These are phyloP conservation scores for Roridomyces roridus DNA, from an alignment of 768 basidiomycete species.

Conservation along the genomic window DNA sequence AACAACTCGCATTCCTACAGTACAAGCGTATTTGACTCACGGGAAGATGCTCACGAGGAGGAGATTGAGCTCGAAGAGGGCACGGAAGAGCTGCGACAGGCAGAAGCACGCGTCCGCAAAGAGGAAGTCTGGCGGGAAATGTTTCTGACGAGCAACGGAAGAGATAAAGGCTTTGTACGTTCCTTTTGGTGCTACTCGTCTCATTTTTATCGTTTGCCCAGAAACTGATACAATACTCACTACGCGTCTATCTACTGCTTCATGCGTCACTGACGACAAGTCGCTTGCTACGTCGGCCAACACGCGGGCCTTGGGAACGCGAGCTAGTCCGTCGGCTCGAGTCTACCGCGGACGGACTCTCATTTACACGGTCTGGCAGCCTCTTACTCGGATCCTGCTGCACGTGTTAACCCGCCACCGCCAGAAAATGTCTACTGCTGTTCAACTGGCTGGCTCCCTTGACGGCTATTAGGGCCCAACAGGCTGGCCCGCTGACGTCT, in stretches of 20 bases:
- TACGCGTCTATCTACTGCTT: conserved; percentile 75
- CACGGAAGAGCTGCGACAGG: conserved; percentile 49
- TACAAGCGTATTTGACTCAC: conserved; percentile 51
- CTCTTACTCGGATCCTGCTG: conserved; percentile 1
- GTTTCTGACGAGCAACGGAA: conserved; percentile 75
- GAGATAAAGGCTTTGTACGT: conserved; percentile 87
- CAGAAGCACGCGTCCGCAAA: conserved; percentile 52
- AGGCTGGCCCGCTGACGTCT: conserved; percentile 66
- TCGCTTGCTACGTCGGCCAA: conserved; percentile 52
- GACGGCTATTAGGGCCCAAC: conserved; percentile 73
- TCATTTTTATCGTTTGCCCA: conserved; percentile 32
- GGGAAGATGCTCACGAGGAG: conserved; percentile 48
- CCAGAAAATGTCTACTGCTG: conserved; percentile 78
- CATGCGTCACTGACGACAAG: conserved; percentile 59
- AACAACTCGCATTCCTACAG: conserved; percentile 45
- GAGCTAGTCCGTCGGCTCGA: conserved; percentile 65
- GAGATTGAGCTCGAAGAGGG: conserved; percentile 57
- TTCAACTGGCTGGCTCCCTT: conserved; percentile 88
- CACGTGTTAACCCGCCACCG: conserved; percentile 12
- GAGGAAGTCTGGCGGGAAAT: conserved; percentile 86
- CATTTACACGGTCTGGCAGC: conserved; percentile 75
- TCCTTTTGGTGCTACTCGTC: not conserved
- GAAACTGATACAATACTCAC: conserved; percentile 90
- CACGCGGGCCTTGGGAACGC: conserved; percentile 58
- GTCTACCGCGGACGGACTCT: conserved; percentile 70